phyloP scores from a whole-genome alignment of 2,329 filamentous ascomycete genomes.

The Ceratocystis ficicola region DNA sequence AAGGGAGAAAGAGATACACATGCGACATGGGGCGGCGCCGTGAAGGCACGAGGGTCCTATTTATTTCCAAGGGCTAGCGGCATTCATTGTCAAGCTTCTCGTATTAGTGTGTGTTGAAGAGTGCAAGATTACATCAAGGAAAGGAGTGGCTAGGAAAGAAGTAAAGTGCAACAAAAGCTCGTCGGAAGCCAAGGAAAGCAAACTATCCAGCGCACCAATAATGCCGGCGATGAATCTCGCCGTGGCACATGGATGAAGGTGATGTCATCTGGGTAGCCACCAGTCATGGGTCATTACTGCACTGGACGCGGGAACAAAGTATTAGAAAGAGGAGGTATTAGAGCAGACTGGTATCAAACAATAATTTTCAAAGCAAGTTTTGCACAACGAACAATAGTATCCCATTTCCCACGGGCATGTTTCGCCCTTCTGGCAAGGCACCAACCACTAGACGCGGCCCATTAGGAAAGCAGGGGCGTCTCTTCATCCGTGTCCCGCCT shows the following conservation, averaged over 20 bases:
- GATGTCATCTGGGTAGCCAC: too few species aligned
- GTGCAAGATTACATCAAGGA: not conserved
- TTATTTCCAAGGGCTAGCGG: not conserved
- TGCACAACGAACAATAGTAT: not conserved
- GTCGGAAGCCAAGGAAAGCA: not conserved
- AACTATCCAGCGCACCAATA: too few species aligned
- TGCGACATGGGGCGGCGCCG: not conserved
- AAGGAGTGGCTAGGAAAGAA: not conserved
- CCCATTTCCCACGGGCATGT: not conserved
- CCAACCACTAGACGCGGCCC: not conserved
- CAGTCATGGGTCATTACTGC: too few species aligned
- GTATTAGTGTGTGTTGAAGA: not conserved
- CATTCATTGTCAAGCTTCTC: not conserved
- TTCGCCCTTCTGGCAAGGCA: not conserved
- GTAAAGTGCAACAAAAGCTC: not conserved
- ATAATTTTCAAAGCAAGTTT: not conserved
- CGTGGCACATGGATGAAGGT: too few species aligned
- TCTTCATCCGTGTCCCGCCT: conserved; percentile 26
- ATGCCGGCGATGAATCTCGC: too few species aligned
- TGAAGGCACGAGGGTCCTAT: not conserved
- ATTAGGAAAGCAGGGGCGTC: conserved; percentile 28
- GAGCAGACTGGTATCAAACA: not conserved
- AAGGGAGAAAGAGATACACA: not conserved
- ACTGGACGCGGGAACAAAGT: too few species aligned
- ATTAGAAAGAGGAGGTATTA: not conserved